Base-by-base conservation (phyloP, 2,329 filamentous ascomycete genomes). In the Dactylellina sp. region DNA sequence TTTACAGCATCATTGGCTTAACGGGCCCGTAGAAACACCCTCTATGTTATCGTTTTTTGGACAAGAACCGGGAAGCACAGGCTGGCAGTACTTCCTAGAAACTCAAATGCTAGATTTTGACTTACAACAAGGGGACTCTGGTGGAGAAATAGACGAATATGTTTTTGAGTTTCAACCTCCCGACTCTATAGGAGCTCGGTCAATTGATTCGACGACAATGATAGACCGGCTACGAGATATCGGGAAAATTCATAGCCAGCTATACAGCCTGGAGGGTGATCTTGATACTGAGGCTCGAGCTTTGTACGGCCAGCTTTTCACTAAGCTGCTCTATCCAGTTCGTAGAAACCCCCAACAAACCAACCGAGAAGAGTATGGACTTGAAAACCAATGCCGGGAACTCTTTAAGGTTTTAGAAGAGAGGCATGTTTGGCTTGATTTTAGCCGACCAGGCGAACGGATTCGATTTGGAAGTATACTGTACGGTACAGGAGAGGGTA, bases 371-470 rank as follows among this genome's bases (percentile, higher is more conserved):
- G 86, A 86, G 2, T 86, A 87, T 77, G 86, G 89, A 61, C 82
- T 92, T 18, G 85, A 88, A 46, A 88, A 90, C 37, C 90, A 92
- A 79, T 91, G 92, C 64, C 84, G 89, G 76, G 86, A 88, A 2
- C 81, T 92, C 16, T 84, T 92, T 49, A 87, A 87, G 78, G 86
- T 89, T 7, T 83, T 92, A 47, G 86, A 85, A 0, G 82, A 86
- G 6, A 84, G 88, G 61, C 89, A 89, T 64, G 86, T 91, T 49
- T 92, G 90, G 90, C 85, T 90, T 57, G 89, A 92, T 80, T 90
- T 92, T 76, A 89, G 89, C 18, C 84, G 88, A 32, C 88, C 92
- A 5, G 89, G 92, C 79, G 92, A 89, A 89, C 85, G 90, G 39
- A 89, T 92, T 68, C 84, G 89, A 11, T 83, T 92, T 0, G 90